Evolutionary conservation across 768 basidiomycete species (phyloP), one percentile per base, ranked within the genome.

Genomic region (Hygrophorus pudorinus): DNA sequence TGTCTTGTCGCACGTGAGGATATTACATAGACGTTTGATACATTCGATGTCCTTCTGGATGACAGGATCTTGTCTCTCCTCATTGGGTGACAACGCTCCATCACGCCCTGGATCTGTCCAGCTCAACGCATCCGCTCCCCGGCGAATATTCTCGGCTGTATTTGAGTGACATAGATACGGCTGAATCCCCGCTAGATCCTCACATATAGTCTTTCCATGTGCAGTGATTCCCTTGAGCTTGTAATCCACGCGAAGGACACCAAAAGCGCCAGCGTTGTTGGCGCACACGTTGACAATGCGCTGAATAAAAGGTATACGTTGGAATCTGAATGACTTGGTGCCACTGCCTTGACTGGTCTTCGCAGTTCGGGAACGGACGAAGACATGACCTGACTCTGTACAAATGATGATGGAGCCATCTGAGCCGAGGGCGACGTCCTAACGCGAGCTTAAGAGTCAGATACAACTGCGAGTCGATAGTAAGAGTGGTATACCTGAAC

Each of bases 341-440:
- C 52, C 47, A 6, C 51, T 37, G 17, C 53, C 53, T 27, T 60
- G 56, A 43, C 42, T 16, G 37, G 45, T 51, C 47, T 62, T 66
- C 5, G 59, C 48, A 46, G 65, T 77, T 20, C 89, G 75, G 14
- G 79, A 71, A 17, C 92, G 83, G 17, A 93, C 72, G 56, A 85
- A 97, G 27, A 94, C 92, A 53, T 97, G 92, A 0, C 94, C 94
- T 3, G 94, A 93, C 49, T 85, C 79, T 1, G 94, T 98, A 63
- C 89, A 96, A 37, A 98, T 73, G 56, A 96, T 82, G 55, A 96
- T 76, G 12, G 84, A 77, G 3, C 92, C 89, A 50, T 96, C 91
- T 1, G 79, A 68, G 14, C 90, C 89, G 11, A 97, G 68, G 0
- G 90, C 91, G 7, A 94, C 85, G 53, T 98, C 94, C 81, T 85